These are phyloP conservation scores for Yarrowia divulgata DNA, from an alignment of 805 yeast species.

Conservation along the genomic window DNA sequence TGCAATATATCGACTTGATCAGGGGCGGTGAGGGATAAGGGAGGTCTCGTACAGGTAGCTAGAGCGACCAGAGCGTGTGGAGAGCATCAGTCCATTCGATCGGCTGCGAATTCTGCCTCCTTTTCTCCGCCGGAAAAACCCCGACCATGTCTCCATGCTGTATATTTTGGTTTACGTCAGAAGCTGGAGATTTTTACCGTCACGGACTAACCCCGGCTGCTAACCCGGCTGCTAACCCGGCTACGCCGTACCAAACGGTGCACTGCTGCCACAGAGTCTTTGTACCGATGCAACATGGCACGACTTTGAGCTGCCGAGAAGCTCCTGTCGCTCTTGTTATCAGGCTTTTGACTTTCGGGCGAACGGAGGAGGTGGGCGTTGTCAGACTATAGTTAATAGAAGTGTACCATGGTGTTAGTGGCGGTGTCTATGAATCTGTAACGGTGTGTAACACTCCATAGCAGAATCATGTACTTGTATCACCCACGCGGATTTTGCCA, in stretches of 20 bases:
- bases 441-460: no score
- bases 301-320: constrained; percentile 7
- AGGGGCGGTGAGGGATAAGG: not conserved
- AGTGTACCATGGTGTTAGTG: no score
- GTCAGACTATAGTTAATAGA: no score
- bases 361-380: constrained; percentile 8
- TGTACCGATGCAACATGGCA: not conserved
- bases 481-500: not conserved
- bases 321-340: not conserved
- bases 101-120: no score
- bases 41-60: no score
- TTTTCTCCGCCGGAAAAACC: not conserved
- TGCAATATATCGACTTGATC: not conserved
- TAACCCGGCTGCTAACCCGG: no score
- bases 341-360: constrained; percentile 21
- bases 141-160: not conserved
- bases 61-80: not conserved
- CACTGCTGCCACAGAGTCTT: not conserved
- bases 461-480: no score
- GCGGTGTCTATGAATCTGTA: no score
- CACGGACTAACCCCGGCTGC: constrained; percentile 13
- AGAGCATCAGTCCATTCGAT: no score
- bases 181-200: no score
- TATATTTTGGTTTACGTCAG: not conserved
- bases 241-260: not conserved